Conservation (phyloP, 2,329 filamentous ascomycete species). For the Penicillium sp. region DNA sequence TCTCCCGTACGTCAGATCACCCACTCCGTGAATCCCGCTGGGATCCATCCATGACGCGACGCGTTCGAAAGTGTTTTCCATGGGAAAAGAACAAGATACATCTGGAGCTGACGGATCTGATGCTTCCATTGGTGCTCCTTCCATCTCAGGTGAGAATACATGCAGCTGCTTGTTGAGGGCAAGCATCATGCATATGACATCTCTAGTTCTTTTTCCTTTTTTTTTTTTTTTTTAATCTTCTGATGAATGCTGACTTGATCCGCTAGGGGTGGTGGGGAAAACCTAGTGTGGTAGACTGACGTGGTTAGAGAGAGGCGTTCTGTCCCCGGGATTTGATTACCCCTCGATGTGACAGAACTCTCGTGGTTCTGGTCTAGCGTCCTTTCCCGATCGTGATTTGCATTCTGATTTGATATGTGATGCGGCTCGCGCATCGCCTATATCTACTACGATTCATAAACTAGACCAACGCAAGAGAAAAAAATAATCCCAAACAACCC, state of each 20-base stretch:
- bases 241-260: neutral
- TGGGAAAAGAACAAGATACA: neutral
- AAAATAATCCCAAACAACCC: neutral
- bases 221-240: neutral
- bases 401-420: neutral
- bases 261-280: constrained; percentile 1
- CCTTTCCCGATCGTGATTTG: neutral
- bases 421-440: constrained; percentile 15
- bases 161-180: neutral
- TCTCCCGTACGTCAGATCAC: constrained; percentile 18
- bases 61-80: neutral
- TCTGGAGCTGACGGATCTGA: neutral
- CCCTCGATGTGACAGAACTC: constrained; percentile 10
- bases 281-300: neutral
- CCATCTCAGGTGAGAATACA: neutral
- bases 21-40: constrained; percentile 15
- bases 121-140: neutral
- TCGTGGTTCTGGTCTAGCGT: neutral
- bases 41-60: constrained; percentile 11
- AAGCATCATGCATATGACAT: constrained; percentile 35
- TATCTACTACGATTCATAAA: neutral
- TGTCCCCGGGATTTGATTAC: constrained; percentile 3
- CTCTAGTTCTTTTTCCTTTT: constrained; percentile 7
- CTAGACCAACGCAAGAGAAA: neutral
- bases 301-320: neutral